Evolutionary conservation across 2,329 filamentous ascomycete species (phyloP), one percentile per base, ranked within the genome.

Genomic region (Xylariomycetidae sp.): DNA sequence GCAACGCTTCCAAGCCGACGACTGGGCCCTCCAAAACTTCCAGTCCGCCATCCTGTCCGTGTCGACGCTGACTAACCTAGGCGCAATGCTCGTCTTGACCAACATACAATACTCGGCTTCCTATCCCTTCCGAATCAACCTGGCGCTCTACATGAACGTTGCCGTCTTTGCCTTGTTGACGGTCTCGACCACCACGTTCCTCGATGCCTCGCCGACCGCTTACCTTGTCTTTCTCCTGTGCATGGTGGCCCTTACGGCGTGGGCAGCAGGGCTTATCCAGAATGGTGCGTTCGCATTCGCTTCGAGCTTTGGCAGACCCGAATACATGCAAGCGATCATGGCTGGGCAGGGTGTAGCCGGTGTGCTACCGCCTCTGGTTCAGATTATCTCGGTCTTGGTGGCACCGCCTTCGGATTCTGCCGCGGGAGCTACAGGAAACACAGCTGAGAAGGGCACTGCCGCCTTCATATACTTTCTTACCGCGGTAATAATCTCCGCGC

Each of bases 261-360:
- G 84, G 54, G 88, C 87, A 0, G 85, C 88, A 0, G 89, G 85
- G 0, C 69, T 96, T 31, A 85, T 89, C 46, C 92, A 97, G 62
- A 97, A 97, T 58, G 92, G 92, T 13, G 79, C 92, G 9, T 95
- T 96, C 57, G 88, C 92, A 3, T 97, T 89, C 56, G 88, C 88
- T 3, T 79, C 85, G 4, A 82, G 86, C 33, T 97, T 95, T 53
- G 87, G 82, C 22, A 72, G 85, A 32, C 77, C 83, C 14, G 86
- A 92, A 59, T 98, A 97, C 59, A 95, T 88, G 35, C 90, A 97
- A 62, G 90, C 84, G 16, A 88, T 97, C 59, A 97, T 98, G 89
- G 81, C 83, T 3, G 92, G 92, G 2, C 92, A 98, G 61, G 90
- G 82, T 19, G 72, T 98, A 4, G 89, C 92, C 1, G 92, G 92